Evolutionary conservation across 2,329 filamentous ascomycete genomes (phyloP).

Genomic region (Dryadomyces quercus-mongolicae): DNA sequence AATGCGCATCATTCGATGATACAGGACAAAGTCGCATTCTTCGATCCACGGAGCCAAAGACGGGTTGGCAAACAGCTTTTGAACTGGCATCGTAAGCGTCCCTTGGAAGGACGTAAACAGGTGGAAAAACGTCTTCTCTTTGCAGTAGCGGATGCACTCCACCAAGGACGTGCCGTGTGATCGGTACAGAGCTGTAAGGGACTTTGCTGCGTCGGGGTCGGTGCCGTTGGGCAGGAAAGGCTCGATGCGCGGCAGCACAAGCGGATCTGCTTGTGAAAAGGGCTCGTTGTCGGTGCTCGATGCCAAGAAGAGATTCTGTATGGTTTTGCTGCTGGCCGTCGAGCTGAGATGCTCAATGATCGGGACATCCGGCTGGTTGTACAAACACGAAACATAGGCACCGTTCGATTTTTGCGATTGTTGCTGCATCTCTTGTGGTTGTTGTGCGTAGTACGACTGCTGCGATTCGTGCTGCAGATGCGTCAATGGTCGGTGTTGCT

Average conservation of each 20-base stretch:
- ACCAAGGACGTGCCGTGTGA: constrained; percentile 93
- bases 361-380: constrained; percentile 44
- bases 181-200: constrained; percentile 75
- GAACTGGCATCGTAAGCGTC: constrained; percentile 90
- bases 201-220: constrained; percentile 76
- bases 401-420: background rate
- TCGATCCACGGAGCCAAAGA: constrained; percentile 85
- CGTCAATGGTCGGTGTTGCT: constrained; percentile 17
- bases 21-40: constrained; percentile 89
- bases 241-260: constrained; percentile 77
- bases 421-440: background rate
- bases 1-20: constrained; percentile 93
- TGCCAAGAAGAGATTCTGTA: constrained; percentile 48
- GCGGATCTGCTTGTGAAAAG: constrained; percentile 52
- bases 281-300: constrained; percentile 37
- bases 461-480: constrained; percentile 1
- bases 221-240: constrained; percentile 69
- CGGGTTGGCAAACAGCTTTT: constrained; percentile 76
- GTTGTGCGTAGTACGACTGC: background rate
- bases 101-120: constrained; percentile 92
- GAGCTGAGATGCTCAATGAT: constrained; percentile 47
- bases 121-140: constrained; percentile 92
- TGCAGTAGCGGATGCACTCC: constrained; percentile 91
- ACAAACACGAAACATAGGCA: constrained; percentile 35
- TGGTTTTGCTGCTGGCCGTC: constrained; percentile 45